These are phyloP conservation scores for Fusarium agapanthi DNA, from an alignment of 2,329 filamentous ascomycete species.

Conservation along the genomic window DNA sequence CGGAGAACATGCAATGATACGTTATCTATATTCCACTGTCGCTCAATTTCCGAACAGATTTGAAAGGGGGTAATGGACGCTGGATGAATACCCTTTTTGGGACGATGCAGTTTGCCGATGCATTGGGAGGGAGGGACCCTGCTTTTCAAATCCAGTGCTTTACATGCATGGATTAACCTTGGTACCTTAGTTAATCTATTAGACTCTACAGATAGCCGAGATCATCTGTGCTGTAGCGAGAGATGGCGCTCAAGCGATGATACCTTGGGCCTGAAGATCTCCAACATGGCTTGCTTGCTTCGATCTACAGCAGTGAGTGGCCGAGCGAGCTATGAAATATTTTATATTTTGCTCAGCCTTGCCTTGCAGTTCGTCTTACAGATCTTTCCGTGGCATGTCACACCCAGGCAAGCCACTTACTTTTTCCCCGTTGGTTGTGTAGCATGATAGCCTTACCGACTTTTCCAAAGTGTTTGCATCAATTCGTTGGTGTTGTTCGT, in stretches of 20 bases:
- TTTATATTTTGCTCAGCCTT: neutral
- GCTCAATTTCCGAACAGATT: neutral
- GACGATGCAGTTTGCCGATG: conserved; percentile 14
- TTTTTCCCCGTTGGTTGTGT: neutral
- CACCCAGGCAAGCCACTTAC: neutral
- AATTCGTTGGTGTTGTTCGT: neutral
- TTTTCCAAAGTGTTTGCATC: neutral
- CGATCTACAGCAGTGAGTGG: neutral
- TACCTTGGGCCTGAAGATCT: neutral
- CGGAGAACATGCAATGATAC: neutral
- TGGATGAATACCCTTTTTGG: conserved; percentile 4
- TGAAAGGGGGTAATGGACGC: neutral
- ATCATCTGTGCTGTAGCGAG: neutral
- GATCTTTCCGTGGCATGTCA: neutral
- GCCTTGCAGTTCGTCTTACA: conserved; percentile 8
- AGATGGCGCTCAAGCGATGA: neutral
- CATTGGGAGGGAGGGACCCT: neutral
- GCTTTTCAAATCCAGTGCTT: neutral
- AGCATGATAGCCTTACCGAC: neutral
- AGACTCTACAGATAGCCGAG: neutral
- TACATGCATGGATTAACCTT: neutral
- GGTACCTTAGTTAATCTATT: neutral
- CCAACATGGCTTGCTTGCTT: neutral
- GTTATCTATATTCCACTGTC: neutral
- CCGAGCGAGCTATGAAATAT: too few species aligned